A percentile compares a stretch with the other conserved stretches of the same genome.
phyloP scores from a whole-genome alignment of 2,329 filamentous ascomycete species.

The Chaetomiaceae sp. region DNA sequence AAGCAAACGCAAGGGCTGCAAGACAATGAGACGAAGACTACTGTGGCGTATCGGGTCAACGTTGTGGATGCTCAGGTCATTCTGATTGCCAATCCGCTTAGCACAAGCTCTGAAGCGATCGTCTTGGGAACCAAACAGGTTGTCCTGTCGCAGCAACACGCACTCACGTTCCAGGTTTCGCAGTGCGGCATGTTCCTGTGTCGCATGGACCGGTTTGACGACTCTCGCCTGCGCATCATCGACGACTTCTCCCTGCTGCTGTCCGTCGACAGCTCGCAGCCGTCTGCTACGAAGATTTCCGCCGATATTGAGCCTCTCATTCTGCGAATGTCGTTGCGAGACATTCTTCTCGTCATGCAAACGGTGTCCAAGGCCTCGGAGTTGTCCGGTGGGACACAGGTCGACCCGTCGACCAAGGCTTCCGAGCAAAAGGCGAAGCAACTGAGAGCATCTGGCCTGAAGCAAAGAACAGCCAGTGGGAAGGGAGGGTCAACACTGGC shows the following conservation, averaged over 20 bases:
- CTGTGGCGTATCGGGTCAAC: slow-evolving; percentile 82
- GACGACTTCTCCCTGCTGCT: slow-evolving; percentile 93
- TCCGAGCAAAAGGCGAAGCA: slow-evolving; percentile 53
- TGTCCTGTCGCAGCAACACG: slow-evolving; percentile 86
- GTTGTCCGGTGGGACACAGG: slow-evolving; percentile 62
- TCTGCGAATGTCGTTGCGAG: slow-evolving; percentile 79
- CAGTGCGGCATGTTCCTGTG: slow-evolving; percentile 98
- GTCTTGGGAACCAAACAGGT: slow-evolving; percentile 93
- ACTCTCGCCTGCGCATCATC: slow-evolving; percentile 80
- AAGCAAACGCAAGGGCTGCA: slow-evolving; percentile 12
- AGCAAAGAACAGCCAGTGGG: slow-evolving; percentile 51
- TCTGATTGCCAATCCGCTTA: slow-evolving; percentile 88
- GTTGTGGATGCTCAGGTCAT: slow-evolving; percentile 95
- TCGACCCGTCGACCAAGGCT: slow-evolving; percentile 33
- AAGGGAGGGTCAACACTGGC: slow-evolving; percentile 48
- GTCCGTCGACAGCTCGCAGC: slow-evolving; percentile 67
- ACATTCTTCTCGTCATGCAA: slow-evolving; percentile 90
- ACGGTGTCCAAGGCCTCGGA: slow-evolving; percentile 89
- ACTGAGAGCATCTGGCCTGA: slow-evolving; percentile 43
- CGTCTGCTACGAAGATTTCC: slow-evolving; percentile 68
- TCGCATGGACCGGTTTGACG: slow-evolving; percentile 96
- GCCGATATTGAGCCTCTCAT: slow-evolving; percentile 88
- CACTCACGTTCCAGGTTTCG: slow-evolving; percentile 85
- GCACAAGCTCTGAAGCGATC: slow-evolving; percentile 86
- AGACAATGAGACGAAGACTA: slow-evolving; percentile 50